Conservation (phyloP, 2,329 filamentous ascomycete species). For the Xylariaceae sp. region DNA sequence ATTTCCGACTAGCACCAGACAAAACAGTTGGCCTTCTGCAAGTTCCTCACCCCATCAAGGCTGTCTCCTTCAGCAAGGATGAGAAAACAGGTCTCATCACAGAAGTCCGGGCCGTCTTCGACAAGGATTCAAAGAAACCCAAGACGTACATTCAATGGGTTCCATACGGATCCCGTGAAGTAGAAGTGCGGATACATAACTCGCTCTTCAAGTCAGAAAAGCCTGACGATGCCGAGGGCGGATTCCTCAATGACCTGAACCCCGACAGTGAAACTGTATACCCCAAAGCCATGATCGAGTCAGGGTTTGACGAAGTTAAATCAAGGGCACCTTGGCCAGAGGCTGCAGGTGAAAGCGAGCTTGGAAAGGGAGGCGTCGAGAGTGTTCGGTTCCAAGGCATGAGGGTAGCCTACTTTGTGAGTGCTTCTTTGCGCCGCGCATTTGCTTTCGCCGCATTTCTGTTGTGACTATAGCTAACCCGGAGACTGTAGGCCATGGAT, state of each 20-base stretch:
- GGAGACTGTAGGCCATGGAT: slow-evolving; percentile 59
- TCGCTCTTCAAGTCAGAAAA: slow-evolving; percentile 83
- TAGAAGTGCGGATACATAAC: slow-evolving; percentile 76
- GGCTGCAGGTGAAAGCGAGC: slow-evolving; percentile 64
- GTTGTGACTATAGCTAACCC: slow-evolving; percentile 13
- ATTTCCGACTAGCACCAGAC: slow-evolving; percentile 73
- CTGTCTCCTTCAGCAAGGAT: slow-evolving; percentile 65
- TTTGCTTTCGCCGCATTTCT: neutral
- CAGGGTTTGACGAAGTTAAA: slow-evolving; percentile 74
- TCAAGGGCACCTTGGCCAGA: slow-evolving; percentile 76
- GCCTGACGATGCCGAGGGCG: slow-evolving; percentile 70
- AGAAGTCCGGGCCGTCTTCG: slow-evolving; percentile 62
- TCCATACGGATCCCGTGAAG: slow-evolving; percentile 61
- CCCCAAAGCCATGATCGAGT: slow-evolving; percentile 73
- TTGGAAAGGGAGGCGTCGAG: slow-evolving; percentile 61
- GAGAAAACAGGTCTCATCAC: slow-evolving; percentile 57
- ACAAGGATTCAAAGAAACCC: slow-evolving; percentile 67
- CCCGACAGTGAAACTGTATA: slow-evolving; percentile 80
- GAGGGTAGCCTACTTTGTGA: slow-evolving; percentile 78
- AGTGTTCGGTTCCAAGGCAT: slow-evolving; percentile 87
- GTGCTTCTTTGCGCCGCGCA: slow-evolving; percentile 23
- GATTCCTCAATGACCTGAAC: slow-evolving; percentile 81
- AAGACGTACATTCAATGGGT: slow-evolving; percentile 94
- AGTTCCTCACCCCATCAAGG: slow-evolving; percentile 65
- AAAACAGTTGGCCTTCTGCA: slow-evolving; percentile 72